Conservation (phyloP, 148 eudicot species). For the Persicaria maculosa region DNA sequence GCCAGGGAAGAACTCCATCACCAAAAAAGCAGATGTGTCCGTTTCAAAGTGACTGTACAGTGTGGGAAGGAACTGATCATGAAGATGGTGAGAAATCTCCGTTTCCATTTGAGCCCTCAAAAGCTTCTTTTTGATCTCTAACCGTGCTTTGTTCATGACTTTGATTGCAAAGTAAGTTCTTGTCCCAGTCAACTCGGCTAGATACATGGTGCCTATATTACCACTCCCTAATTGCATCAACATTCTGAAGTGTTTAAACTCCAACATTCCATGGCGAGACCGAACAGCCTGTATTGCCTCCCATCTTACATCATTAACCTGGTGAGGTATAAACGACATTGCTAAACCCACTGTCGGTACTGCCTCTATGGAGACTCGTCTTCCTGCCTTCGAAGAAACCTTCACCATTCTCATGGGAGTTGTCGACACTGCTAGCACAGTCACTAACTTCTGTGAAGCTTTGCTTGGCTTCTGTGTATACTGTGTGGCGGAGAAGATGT, state of each 20-base stretch:
- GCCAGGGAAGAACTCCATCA: constrained; percentile 96
- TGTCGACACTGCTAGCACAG: constrained; percentile 44
- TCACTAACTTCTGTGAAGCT: constrained; percentile 82
- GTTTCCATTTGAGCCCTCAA: constrained; percentile 84
- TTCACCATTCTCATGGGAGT: constrained; percentile 42
- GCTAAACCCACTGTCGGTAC: constrained; percentile 70
- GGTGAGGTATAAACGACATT: constrained; percentile 65
- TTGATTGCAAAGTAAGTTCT: constrained; percentile 91
- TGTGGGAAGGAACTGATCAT: constrained; percentile 87
- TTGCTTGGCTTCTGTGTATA: constrained; percentile 67
- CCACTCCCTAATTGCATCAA: constrained; percentile 88
- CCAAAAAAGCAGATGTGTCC: constrained; percentile 81
- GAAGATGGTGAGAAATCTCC: constrained; percentile 74
- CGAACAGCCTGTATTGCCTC: constrained; percentile 86
- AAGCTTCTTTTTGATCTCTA: constrained; percentile 79
- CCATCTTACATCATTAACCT: constrained; percentile 79
- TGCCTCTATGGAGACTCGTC: constrained; percentile 59
- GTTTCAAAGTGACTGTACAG: constrained; percentile 80
- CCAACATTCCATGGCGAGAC: constrained; percentile 60
- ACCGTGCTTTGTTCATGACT: constrained; percentile 79
- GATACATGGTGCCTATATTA: constrained; percentile 88
- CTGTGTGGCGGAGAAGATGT: constrained; percentile 60
- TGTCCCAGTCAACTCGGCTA: constrained; percentile 80
- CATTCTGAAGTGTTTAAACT: constrained; percentile 72
- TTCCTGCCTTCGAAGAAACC: constrained; percentile 63